Base-by-base conservation (phyloP, 768 basidiomycete species). In the Agrocybe pediades region DNA sequence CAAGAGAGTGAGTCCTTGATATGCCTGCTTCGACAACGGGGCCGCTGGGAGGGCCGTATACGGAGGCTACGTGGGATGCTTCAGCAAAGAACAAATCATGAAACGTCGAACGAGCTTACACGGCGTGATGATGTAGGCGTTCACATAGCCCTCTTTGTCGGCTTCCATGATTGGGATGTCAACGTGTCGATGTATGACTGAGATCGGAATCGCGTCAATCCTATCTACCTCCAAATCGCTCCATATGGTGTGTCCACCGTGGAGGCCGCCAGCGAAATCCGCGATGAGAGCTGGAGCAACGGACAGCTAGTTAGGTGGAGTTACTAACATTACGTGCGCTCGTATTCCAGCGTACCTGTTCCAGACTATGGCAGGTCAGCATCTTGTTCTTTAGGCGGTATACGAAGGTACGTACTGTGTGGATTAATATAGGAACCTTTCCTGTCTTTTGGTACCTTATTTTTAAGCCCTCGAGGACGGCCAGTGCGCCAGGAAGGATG, bases 401-500 rank as follows among this genome's bases (percentile, higher is more conserved):
- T 3, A 15, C 9, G 26, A 2, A 11, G 25, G 13, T 3, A 67
- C 82, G 57, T 54, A 83, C 85, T 0, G 83, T 84, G 55, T 87
- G 81, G 15, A 87, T 84, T 9, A 80, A 68, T 53, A 75, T 69
- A 6, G 84, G 75, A 1, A 63, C 61, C 2, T 65, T 71, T 0
- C 80, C 76, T 0, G 78, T 74, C 24, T 58, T 61, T 26, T 74
- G 69, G 36, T 74, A 68, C 24, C 72, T 67, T 56, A 71, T 74
- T 66, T 78, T 81, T 58, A 81, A 50, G 0, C 86, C 85, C 8
- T 65, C 70, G 50, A 87, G 63, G n/a, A 81, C 74, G 1, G 81
- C 78, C 39, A 73, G 61, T 0, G 72, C 72, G 0, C 78, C 76
- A 0, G 64, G 60, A 0, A 75, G 53, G 45, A 81, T 65, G 54